Conservation (phyloP, 805 yeast genomes). For the Ogataea allantospora region DNA sequence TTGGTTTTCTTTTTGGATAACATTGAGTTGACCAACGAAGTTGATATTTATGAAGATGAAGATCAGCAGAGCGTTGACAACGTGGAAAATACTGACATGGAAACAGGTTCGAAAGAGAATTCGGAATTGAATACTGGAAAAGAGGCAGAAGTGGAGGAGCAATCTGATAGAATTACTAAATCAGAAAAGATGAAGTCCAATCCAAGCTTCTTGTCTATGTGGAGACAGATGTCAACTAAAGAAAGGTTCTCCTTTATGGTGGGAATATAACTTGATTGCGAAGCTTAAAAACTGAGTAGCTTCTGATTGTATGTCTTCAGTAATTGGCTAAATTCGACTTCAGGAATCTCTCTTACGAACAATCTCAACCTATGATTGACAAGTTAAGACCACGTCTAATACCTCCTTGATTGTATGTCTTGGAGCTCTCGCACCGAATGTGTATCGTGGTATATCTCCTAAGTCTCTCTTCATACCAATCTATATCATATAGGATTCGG, state of each 20-base stretch:
- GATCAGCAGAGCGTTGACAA: neutral
- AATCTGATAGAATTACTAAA: neutral
- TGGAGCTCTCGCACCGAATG: no score
- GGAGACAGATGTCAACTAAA: neutral
- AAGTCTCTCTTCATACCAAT: no score
- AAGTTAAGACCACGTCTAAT: no score
- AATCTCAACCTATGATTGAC: no score
- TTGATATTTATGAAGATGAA: slow-evolving; percentile 1
- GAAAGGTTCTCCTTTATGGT: neutral
- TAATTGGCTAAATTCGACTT: no score
- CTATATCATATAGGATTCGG: no score
- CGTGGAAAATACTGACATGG: neutral
- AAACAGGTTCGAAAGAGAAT: neutral
- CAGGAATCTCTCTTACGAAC: no score
- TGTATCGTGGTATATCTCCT: no score
- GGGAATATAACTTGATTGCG: no score
- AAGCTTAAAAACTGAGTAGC: neutral
- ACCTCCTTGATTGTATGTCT: no score
- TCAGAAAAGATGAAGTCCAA: neutral
- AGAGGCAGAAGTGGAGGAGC: neutral
- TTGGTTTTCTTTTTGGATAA: slow-evolving; percentile 3
- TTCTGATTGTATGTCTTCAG: neutral
- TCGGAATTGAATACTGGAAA: neutral
- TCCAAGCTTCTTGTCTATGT: no score
- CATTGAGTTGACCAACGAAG: neutral